Evolutionary conservation across 345 rosid species (phyloP), one percentile per base, ranked within the genome.

Genomic region (Gossypium sturtianum): DNA sequence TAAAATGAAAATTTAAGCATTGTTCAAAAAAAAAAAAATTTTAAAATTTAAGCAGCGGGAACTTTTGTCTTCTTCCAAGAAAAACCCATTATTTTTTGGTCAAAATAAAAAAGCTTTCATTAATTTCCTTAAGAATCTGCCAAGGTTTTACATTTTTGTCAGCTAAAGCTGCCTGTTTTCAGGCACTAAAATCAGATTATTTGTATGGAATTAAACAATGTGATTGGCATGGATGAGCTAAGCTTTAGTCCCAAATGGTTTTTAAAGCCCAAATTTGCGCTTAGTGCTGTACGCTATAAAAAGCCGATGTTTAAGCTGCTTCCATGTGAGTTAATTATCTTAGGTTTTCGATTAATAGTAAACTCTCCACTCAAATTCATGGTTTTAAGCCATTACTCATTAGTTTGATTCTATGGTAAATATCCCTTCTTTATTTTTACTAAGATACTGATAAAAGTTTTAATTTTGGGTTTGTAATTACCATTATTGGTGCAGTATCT

Each of bases 401-500:
- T 5, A 34, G 41, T 34, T 34, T 34, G 7, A 34, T 5, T 34
- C 41, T 0, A 34, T 5, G 41, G 41, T 34, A 34, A 34, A 34
- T 34, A 34, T 34, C 41, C 38, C 7, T 34, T 34, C 7, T 34
- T 34, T 34, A 34, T 34, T 4, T 34, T 34, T 34, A 34, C 7
- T 34, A 34, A 34, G 41, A 34, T 34, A 34, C 41, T 5, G 41
- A 34, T 34, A 34, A 4, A 34, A 34, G 41, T 34, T 34, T 34
- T 12, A 15, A 15, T 49, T 49, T 49, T 49, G 17, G n/a, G 4
- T 15, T 49, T 12, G 53, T 20, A 67, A 76, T 58, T 38, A 23
- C 62, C 43, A 8, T 20, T 57, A 38, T 74, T 64, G 7, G 16
- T 80, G 83, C 90, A 94, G 97, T 89, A 81, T 74, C 91, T 95